Conservation (phyloP, 2,329 filamentous ascomycete genomes). For the Myriosclerotinia curreyana region DNA sequence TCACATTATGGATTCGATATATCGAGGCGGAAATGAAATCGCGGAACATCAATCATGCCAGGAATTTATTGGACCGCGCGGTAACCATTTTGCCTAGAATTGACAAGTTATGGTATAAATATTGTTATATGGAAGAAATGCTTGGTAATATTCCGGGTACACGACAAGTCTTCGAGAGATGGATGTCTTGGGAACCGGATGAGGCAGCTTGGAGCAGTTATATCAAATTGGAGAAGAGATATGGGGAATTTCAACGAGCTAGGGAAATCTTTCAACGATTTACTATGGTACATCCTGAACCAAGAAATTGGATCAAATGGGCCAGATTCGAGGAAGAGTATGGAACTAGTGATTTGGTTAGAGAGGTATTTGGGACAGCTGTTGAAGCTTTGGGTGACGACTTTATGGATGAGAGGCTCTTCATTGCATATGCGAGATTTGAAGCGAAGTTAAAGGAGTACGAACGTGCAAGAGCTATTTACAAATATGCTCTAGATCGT, state of each 20-base stretch:
- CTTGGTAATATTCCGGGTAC: slow-evolving; percentile 90
- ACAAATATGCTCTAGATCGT: slow-evolving; percentile 92
- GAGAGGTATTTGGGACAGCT: slow-evolving; percentile 85
- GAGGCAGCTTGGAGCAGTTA: slow-evolving; percentile 94
- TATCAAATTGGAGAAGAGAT: slow-evolving; percentile 95
- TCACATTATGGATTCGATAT: slow-evolving; percentile 87
- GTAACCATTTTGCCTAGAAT: slow-evolving; percentile 86
- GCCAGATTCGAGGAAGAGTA: slow-evolving; percentile 94
- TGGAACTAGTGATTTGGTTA: slow-evolving; percentile 84
- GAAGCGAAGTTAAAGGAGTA: slow-evolving; percentile 95
- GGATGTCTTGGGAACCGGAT: slow-evolving; percentile 98
- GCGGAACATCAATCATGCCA: slow-evolving; percentile 92
- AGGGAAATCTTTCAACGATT: slow-evolving; percentile 86
- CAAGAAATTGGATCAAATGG: slow-evolving; percentile 99
- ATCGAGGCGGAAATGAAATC: slow-evolving; percentile 96
- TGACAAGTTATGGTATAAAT: slow-evolving; percentile 99
- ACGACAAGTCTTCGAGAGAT: slow-evolving; percentile 90
- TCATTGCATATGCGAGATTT: slow-evolving; percentile 92
- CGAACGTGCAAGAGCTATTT: slow-evolving; percentile 89
- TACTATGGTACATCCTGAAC: slow-evolving; percentile 88
- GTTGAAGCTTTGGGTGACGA: slow-evolving; percentile 90
- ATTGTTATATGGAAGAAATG: slow-evolving; percentile 98
- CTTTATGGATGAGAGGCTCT: slow-evolving; percentile 93
- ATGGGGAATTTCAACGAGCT: slow-evolving; percentile 87
- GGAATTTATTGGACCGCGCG: slow-evolving; percentile 92